Evolutionary conservation across 768 basidiomycete species (phyloP).

Genomic region (Termitomyces sp.): DNA sequence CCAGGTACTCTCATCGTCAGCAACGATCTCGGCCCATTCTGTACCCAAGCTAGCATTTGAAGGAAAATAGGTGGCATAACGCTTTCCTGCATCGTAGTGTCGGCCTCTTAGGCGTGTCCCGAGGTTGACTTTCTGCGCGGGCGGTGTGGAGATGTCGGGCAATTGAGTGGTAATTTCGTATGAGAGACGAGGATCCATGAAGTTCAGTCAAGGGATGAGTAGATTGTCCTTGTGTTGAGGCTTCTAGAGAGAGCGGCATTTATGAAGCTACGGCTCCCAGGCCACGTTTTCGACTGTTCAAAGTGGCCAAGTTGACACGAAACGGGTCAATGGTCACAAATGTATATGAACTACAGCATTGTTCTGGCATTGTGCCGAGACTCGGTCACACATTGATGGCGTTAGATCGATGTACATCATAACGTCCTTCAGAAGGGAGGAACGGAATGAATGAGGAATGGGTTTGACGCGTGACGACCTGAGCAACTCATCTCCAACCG

Average conservation of each 20-base stretch:
- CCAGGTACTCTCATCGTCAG: conserved; percentile 32
- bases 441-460: not conserved
- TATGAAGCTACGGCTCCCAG: not conserved
- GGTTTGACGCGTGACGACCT: too few relatives aligned
- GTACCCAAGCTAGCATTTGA: conserved; percentile 19
- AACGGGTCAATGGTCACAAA: not conserved
- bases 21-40: conserved; percentile 15
- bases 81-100: conserved; percentile 21
- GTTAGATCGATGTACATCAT: too few relatives aligned
- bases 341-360: conserved; percentile 1
- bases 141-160: conserved; percentile 1
- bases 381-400: too few relatives aligned
- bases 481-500: too few relatives aligned
- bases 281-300: conserved; percentile 1
- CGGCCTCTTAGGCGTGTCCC: conserved; percentile 2
- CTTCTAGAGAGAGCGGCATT: not conserved
- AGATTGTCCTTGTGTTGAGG: not conserved
- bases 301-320: not conserved
- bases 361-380: conserved; percentile 8
- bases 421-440: too few relatives aligned
- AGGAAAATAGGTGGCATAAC: conserved; percentile 32
- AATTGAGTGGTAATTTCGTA: conserved; percentile 11
- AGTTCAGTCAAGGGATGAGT: not conserved
- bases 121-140: not conserved
- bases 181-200: conserved; percentile 15